Evolutionary conservation across 2,329 filamentous ascomycete genomes (phyloP).

Genomic region (Botrytis aclada): DNA sequence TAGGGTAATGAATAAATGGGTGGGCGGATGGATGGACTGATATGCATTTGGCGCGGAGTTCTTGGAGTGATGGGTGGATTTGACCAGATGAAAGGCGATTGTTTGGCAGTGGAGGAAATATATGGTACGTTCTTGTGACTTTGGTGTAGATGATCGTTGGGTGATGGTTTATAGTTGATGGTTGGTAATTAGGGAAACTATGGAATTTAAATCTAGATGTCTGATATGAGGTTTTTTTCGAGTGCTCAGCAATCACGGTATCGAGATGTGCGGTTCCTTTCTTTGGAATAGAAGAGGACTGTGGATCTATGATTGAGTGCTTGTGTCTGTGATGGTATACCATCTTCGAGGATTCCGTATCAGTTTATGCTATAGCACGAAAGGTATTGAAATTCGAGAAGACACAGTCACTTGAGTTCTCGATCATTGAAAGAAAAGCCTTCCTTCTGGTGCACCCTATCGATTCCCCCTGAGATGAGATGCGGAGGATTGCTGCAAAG

Average conservation of each 20-base stretch:
- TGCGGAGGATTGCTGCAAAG: not conserved
- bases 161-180: not conserved
- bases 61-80: not conserved
- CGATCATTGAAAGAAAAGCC: not conserved
- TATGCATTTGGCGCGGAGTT: slow-evolving; percentile 14
- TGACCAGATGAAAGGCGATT: not conserved
- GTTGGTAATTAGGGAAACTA: not conserved
- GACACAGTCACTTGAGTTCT: not conserved
- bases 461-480: not conserved
- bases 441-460: not conserved
- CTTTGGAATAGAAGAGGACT: not conserved
- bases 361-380: not conserved
- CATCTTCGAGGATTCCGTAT: not conserved
- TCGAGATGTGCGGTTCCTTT: not conserved
- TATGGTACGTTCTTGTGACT: not conserved
- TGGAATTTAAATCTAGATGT: not conserved
- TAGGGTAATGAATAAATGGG: not conserved
- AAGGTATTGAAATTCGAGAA: not conserved
- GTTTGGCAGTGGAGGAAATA: not conserved
- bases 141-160: not conserved
- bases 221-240: not conserved
- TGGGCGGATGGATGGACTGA: not conserved
- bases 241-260: not conserved
- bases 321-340: not conserved
- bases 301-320: not conserved